These are phyloP conservation scores for Fomitopsis pulvina DNA, from an alignment of 768 basidiomycete genomes.

Conservation along the genomic window DNA sequence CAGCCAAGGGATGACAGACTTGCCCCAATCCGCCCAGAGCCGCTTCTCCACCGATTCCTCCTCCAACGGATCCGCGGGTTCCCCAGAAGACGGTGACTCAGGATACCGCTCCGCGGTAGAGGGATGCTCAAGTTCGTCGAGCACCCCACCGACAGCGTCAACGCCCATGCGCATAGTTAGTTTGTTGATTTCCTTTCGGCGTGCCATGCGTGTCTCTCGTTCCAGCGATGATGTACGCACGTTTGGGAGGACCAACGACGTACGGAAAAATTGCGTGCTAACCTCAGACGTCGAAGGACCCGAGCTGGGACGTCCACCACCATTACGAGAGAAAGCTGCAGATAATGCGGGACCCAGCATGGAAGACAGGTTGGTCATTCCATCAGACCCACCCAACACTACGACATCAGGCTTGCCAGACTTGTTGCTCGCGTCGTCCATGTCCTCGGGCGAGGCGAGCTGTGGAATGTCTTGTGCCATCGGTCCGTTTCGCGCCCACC, in stretches of 20 bases:
- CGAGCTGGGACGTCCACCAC: conserved; percentile 1
- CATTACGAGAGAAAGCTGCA: neutral
- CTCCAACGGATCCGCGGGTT: conserved; percentile 7
- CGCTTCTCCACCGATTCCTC: conserved; percentile 21
- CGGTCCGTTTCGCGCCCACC: conserved; percentile 65
- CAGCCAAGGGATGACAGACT: conserved; percentile 60
- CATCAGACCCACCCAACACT: conserved; percentile 38
- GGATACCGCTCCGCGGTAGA: conserved; percentile 5
- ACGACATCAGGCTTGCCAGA: conserved; percentile 30
- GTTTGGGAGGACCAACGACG: conserved; percentile 62
- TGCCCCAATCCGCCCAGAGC: conserved; percentile 65
- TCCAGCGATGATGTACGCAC: conserved; percentile 50
- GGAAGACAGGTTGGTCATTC: conserved; percentile 31
- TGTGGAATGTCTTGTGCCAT: conserved; percentile 52
- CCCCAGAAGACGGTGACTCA: neutral
- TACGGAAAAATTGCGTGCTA: conserved; percentile 51
- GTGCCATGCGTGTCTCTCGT: conserved; percentile 45
- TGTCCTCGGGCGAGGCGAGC: conserved; percentile 33
- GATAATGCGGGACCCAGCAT: conserved; percentile 23
- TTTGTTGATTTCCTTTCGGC: conserved; percentile 74
- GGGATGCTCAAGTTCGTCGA: conserved; percentile 35
- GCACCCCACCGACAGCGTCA: conserved; percentile 62
- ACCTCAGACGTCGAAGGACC: conserved; percentile 17
- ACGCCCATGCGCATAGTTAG: conserved; percentile 80
- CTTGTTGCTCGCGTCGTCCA: conserved; percentile 28